A percentile compares a stretch with the other conserved stretches of the same genome.
Evolutionary conservation across 2,329 filamentous ascomycete genomes (phyloP).

Genomic region (Aspergillus transmontanensis): DNA sequence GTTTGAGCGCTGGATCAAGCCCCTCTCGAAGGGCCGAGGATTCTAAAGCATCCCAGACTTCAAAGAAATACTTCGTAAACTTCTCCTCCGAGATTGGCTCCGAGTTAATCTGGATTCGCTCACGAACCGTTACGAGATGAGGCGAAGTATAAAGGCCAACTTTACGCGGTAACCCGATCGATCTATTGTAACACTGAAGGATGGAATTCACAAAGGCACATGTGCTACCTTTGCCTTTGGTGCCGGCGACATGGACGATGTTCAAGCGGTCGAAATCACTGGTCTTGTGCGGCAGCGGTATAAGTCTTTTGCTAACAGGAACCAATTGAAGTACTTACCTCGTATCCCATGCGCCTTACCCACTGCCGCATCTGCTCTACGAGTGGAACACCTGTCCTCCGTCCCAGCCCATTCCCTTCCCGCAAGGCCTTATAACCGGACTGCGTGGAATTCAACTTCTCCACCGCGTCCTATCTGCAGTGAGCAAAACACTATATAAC

Average conservation of each 20-base stretch:
- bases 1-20: conserved; percentile 30
- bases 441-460: not conserved
- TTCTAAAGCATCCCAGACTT: conserved; percentile 40
- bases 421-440: not conserved
- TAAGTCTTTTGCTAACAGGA: not conserved
- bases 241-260: conserved; percentile 71
- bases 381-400: not conserved
- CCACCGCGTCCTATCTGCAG: not conserved
- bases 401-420: not conserved
- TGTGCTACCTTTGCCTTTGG: conserved; percentile 76
- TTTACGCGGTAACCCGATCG: conserved; percentile 28
- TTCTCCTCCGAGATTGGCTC: conserved; percentile 29
- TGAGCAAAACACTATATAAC: not conserved
- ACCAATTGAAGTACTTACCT: not conserved
- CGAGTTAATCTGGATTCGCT: conserved; percentile 43
- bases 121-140: conserved; percentile 32
- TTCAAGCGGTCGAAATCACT: conserved; percentile 62
- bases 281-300: conserved; percentile 17
- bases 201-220: conserved; percentile 62
- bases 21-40: not conserved
- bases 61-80: conserved; percentile 31
- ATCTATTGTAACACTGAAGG: conserved; percentile 46
- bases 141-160: conserved; percentile 34
- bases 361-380: not conserved
- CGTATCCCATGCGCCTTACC: not conserved